A percentile compares a stretch with the other conserved stretches of the same genome.
Evolutionary conservation across 257 asterid genomes (phyloP).

Genomic region (Nicotiana attenuata): DNA sequence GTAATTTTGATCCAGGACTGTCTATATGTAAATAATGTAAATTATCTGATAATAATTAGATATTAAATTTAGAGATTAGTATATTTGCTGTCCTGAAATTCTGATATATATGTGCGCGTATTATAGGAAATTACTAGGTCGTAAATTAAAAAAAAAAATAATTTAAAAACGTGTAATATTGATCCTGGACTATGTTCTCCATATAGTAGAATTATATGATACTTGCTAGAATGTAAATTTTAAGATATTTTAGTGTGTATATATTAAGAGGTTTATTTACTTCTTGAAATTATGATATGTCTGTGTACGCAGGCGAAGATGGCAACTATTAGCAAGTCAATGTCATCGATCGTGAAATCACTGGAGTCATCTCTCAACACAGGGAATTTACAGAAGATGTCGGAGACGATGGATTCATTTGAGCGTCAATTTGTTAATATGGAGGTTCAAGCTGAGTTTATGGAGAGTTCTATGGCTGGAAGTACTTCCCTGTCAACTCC

Average conservation of each 20-base stretch:
- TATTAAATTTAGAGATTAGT: too few species aligned
- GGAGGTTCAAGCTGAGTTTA: constrained; percentile 99
- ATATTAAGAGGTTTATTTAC: background rate
- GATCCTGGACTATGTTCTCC: too few species aligned
- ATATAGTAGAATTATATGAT: background rate
- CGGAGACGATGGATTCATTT: constrained; percentile 92
- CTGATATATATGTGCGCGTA: too few species aligned
- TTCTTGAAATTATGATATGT: background rate
- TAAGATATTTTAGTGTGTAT: background rate
- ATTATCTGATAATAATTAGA: too few species aligned
- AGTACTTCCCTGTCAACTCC: constrained; percentile 93
- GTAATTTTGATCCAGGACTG: too few species aligned
- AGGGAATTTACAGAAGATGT: constrained; percentile 94
- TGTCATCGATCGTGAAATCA: constrained; percentile 82
- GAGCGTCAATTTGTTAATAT: constrained; percentile 93
- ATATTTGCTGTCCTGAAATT: too few species aligned
- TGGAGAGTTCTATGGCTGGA: constrained; percentile 99
- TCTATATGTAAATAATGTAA: too few species aligned
- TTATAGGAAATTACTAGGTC: too few species aligned
- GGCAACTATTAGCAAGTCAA: constrained; percentile 76
- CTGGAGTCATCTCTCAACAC: constrained; percentile 75
- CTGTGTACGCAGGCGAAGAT: constrained; percentile 48
- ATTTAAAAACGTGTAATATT: too few species aligned
- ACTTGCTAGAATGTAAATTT: background rate
- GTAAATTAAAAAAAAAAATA: too few species aligned